Base-by-base conservation (phyloP, 1,284 basidiomycete genomes). In the Salmacisia buchloeana region DNA sequence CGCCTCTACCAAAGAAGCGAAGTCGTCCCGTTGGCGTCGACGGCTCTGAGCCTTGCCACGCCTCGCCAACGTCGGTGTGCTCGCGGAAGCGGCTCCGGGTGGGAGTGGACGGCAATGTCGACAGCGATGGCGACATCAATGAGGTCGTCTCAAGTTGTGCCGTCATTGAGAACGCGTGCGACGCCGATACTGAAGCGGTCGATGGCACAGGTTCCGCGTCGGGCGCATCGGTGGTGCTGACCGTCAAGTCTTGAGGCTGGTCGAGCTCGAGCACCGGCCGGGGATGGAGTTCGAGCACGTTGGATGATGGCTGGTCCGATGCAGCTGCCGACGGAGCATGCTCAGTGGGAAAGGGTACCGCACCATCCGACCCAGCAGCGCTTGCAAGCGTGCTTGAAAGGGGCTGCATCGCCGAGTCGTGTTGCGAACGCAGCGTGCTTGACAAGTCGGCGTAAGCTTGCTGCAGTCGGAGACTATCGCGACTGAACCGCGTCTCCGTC, bases 51-150 rank as follows among this genome's bases (percentile, higher is more conserved):
- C 13, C 7, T n/a, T 12, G 7, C 6, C 4, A 31, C 3, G 25
- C 25, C 29, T 10, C 27, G 49, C n/a, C 29, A 33, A 54, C 18
- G 25, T 33, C 49, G 18, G 29, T 25, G 29, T 52, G 46, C 13
- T 54, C 49, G 3, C 49, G 49, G 29, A 54, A 54, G 49, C 49
- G 49, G 21, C 49, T 54, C 12, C 27, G 23, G 27, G 49, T 27
- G 6, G 49, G 49, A 29, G 49, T 54, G 6, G 41, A n/a, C 15
- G 41, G 41, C 41, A 21, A 7, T 7, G 41, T 9, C 23, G 41
- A 21, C 18, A 43, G 41, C 41, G 10, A 21, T 43, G 41, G 18
- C 18, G 23, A n/a, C 41, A n/a, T 21, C 18, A 21, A 7, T 15
- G 41, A n/a, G 41, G 18, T 43, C 41, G 41, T 9, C 10, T 43